Conservation (phyloP, 768 basidiomycete species). For the Hygrophoropsis aurantiaca region DNA sequence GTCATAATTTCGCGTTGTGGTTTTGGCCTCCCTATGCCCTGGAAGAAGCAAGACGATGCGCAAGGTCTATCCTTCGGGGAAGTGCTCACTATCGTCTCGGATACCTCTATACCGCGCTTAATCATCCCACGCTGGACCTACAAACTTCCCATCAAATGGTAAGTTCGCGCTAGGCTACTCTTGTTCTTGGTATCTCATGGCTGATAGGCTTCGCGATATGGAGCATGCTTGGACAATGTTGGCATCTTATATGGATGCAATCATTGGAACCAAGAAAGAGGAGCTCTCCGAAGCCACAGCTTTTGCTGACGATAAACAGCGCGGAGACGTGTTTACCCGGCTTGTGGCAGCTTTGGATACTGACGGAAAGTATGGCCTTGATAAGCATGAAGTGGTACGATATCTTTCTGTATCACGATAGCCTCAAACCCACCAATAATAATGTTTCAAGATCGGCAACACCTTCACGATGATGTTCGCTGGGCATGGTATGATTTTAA, state of each 20-base stretch:
- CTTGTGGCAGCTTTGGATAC: slow-evolving; percentile 16
- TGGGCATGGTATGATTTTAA: slow-evolving; percentile 17
- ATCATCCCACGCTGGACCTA: slow-evolving; percentile 23
- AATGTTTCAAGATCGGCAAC: slow-evolving; percentile 19
- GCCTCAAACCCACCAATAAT: too few relatives aligned
- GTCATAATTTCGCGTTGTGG: slow-evolving; percentile 21
- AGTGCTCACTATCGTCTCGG: slow-evolving; percentile 11
- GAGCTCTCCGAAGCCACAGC: neutral
- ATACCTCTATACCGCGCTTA: slow-evolving; percentile 16
- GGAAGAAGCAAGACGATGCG: slow-evolving; percentile 8
- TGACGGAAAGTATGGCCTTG: slow-evolving; percentile 16
- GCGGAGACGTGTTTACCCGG: slow-evolving; percentile 15
- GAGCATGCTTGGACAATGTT: slow-evolving; percentile 14
- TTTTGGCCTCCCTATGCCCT: slow-evolving; percentile 22
- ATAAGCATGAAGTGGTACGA: slow-evolving; percentile 21
- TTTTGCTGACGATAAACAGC: neutral
- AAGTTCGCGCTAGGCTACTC: neutral
- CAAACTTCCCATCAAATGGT: slow-evolving; percentile 23
- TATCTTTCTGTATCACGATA: neutral
- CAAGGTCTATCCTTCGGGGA: slow-evolving; percentile 5
- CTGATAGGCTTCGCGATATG: slow-evolving; percentile 10
- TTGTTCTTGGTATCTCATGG: too few relatives aligned
- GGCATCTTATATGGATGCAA: slow-evolving; percentile 12
- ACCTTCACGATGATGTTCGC: slow-evolving; percentile 24
- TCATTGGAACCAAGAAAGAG: slow-evolving; percentile 9